Conservation (phyloP, 2,329 filamentous ascomycete genomes). For the Pseudogymnoascus sp. region DNA sequence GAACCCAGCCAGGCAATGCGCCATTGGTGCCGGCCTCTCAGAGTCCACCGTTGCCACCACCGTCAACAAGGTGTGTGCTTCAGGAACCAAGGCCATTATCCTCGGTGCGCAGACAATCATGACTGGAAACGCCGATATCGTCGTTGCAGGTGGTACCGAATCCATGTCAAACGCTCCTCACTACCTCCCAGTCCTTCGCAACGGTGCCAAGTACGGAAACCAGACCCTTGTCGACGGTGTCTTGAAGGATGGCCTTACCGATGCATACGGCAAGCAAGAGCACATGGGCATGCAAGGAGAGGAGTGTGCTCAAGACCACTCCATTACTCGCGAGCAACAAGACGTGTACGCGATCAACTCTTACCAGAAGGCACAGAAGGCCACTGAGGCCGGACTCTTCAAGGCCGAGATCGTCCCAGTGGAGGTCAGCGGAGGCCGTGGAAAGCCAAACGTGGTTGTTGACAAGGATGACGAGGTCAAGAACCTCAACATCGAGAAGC, state of each 20-base stretch:
- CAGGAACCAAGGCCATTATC: slow-evolving; percentile 86
- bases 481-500: slow-evolving; percentile 80
- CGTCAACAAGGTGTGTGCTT: slow-evolving; percentile 98
- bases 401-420: slow-evolving; percentile 79
- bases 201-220: slow-evolving; percentile 88
- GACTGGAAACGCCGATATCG: slow-evolving; percentile 83
- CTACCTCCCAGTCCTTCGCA: slow-evolving; percentile 83
- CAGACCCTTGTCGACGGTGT: slow-evolving; percentile 83
- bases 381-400: slow-evolving; percentile 75
- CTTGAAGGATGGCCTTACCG: slow-evolving; percentile 87
- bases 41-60: slow-evolving; percentile 78
- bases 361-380: slow-evolving; percentile 87
- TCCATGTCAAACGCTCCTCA: slow-evolving; percentile 98
- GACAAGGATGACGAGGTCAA: slow-evolving; percentile 91
- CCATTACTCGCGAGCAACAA: slow-evolving; percentile 73
- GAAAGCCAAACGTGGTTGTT: slow-evolving; percentile 75
- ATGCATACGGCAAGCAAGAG: slow-evolving; percentile 84
- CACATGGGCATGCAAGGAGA: slow-evolving; percentile 94
- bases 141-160: slow-evolving; percentile 91
- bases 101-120: slow-evolving; percentile 96
- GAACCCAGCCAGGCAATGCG: slow-evolving; percentile 91
- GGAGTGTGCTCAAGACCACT: slow-evolving; percentile 81
- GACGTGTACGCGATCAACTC: slow-evolving; percentile 93
- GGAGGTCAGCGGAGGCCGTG: slow-evolving; percentile 77
- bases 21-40: slow-evolving; percentile 76